Evolutionary conservation across 805 yeast species (phyloP).

Genomic region (Myxozyma geophila): DNA sequence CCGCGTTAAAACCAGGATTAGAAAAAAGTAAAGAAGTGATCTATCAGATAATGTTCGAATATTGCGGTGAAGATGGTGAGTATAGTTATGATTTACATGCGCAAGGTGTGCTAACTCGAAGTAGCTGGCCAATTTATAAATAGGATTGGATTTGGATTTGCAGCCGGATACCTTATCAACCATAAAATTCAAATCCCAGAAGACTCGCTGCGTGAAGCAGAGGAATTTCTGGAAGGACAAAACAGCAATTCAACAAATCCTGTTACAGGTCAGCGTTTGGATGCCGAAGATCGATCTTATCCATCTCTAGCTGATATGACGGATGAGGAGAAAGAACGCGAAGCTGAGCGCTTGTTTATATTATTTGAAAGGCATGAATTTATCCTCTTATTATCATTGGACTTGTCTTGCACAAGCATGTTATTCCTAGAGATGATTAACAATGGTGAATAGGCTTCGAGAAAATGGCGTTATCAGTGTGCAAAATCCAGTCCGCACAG

Average conservation of each 20-base stretch:
- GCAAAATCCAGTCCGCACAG: conserved; percentile 49
- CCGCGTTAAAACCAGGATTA: conserved; percentile 34
- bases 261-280: conserved; percentile 41
- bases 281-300: conserved; percentile 9
- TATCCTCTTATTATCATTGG: not conserved
- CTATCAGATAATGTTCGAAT: conserved; percentile 38
- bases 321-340: conserved; percentile 51
- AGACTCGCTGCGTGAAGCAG: conserved; percentile 19
- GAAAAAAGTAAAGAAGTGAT: conserved; percentile 33
- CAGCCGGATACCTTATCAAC: conserved; percentile 39
- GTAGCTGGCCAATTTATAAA: conserved; percentile 35
- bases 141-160: conserved; percentile 42
- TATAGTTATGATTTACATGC: not conserved
- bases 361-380: conserved; percentile 47
- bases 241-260: conserved; percentile 31
- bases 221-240: not conserved
- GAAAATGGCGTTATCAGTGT: conserved; percentile 48
- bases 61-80: conserved; percentile 35
- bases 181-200: conserved; percentile 34
- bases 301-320: conserved; percentile 43
- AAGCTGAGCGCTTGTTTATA: conserved; percentile 52
- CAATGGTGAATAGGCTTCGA: conserved; percentile 21
- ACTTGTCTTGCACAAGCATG: not conserved
- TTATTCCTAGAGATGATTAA: not conserved
- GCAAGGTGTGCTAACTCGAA: not conserved